Evolutionary conservation across 2,329 filamentous ascomycete genomes (phyloP), one percentile per base, ranked within the genome.

Genomic region (Anisogramma anomala): DNA sequence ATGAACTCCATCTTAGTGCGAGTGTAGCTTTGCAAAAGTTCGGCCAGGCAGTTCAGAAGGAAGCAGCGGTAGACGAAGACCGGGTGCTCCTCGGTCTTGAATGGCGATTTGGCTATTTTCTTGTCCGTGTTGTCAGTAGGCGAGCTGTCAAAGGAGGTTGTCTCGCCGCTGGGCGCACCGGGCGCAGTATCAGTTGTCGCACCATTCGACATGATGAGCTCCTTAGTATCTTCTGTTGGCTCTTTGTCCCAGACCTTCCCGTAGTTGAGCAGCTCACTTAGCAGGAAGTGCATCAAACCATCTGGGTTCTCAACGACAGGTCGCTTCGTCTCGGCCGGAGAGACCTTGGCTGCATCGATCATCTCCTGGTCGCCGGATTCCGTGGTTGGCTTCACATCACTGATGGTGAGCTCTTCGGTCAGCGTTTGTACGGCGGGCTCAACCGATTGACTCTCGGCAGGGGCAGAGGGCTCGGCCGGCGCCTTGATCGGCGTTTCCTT

Each of bases 31-130:
- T 84, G 79, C 11, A 98, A 69, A 11, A 98, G 74, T 60, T 99
- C 91, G 0, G 86, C 81, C 28, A 99, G 67, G 54, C 88, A 94
- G 56, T 91, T 87, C 23, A 99, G 72, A 38, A 99, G 67, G 66
- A 96, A 95, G 64, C 89, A 95, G 35, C 91, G 79, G 56, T 96
- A 98, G 39, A 96, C 81, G 63, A 94, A 98, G 46, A 94, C 95
- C 0, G 88, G 86, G 58, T 98, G 87, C 25, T 95, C 83, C 37
- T 94, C 87, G 1, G 84, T 69, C 62, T 94, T 95, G 70, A 96
- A 96, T 0, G 76, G 65, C 0, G 74, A 67, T 62, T 93, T 94
- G 9, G 77, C 63, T 4, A 63, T 43, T 56, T 86, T 84, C 59
- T 82, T 78, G 40, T 72, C 65, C 52, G 71, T 72, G 22, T 55